Base-by-base conservation (phyloP, 2,329 filamentous ascomycete genomes). In the Fusarium tuaranense region DNA sequence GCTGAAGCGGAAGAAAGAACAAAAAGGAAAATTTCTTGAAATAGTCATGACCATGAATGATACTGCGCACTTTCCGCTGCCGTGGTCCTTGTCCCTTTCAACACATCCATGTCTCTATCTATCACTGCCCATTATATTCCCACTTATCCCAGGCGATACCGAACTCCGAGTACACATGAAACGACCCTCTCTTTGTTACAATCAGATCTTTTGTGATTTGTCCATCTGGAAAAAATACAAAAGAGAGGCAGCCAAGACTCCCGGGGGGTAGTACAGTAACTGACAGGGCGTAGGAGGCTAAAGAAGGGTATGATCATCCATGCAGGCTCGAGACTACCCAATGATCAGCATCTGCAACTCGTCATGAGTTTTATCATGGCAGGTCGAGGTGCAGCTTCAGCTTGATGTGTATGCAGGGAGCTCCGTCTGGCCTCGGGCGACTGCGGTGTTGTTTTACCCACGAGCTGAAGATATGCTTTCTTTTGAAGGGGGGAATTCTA, bases 81-180 rank as follows among this genome's bases (percentile, higher is more conserved):
- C 57, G 57, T 38, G 57, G 30, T 38, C 39, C 30, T 51, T 51
- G n/a, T 36, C 18, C n/a, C 6, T 46, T 32, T 20, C 3, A 7
- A 34, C n/a, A 16, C 32, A 65, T 48, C 67, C 46, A 41, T 41
- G 22, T 53, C 46, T 51, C 4, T 53, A 25, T 51, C 22, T 51
- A 60, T 32, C 27, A 32, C 48, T 30, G 27, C 25, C 68, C 25
- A 32, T 34, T 53, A 51, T 48, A 39, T 53, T 71, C n/a, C 68
- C 68, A 68, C 69, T 68, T 44, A 57, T 61, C 46, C 53, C 46
- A 70, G 22, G 10, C 14, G 60, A 72, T 69, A 65, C 72, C 72
- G 65, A 65, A 63, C 62, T 60, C 30, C 41, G 39, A 30, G 46
- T 3, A 20, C 30, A 20, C 10, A 63, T 48, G 44, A 38, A 51